A percentile compares a stretch with the other conserved stretches of the same genome.
phyloP scores from a whole-genome alignment of 176 grass and related monocot species.

The Rhynchospora pubera region DNA sequence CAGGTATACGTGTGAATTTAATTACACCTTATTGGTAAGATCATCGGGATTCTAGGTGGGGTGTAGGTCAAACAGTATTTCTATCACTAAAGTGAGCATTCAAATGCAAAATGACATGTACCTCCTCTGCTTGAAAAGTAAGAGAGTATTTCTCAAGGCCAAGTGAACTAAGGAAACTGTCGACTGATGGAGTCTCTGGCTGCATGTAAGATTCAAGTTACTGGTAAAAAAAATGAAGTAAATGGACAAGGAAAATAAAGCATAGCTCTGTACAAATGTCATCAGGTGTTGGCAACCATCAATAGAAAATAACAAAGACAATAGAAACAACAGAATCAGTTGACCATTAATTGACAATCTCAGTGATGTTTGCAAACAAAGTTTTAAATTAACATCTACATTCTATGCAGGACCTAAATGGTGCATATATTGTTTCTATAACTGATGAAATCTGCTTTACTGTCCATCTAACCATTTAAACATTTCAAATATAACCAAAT shows the following conservation, averaged over 20 bases:
- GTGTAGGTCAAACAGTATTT: slow-evolving; percentile 19
- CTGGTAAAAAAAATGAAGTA: neutral
- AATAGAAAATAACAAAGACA: neutral
- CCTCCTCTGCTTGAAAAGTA: slow-evolving; percentile 93
- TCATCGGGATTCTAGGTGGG: neutral
- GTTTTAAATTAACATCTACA: neutral
- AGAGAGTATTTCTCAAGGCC: slow-evolving; percentile 87
- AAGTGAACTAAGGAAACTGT: slow-evolving; percentile 77
- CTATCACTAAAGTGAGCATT: neutral
- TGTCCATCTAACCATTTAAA: neutral
- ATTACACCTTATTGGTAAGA: neutral
- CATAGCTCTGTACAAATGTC: neutral
- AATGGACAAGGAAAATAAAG: neutral
- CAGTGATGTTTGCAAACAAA: neutral
- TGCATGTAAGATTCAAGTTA: slow-evolving; percentile 21
- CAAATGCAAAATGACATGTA: slow-evolving; percentile 10
- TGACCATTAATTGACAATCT: neutral
- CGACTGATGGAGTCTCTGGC: slow-evolving; percentile 48
- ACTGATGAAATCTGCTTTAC: neutral
- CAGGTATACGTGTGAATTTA: neutral
- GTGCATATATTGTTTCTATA: neutral
- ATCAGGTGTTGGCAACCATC: neutral
- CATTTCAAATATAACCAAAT: neutral
- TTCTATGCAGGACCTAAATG: neutral
- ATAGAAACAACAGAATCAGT: neutral